A percentile compares a stretch with the other conserved stretches of the same genome.
Conservation (phyloP, 345 rosid species). For the Salix viminalis region DNA sequence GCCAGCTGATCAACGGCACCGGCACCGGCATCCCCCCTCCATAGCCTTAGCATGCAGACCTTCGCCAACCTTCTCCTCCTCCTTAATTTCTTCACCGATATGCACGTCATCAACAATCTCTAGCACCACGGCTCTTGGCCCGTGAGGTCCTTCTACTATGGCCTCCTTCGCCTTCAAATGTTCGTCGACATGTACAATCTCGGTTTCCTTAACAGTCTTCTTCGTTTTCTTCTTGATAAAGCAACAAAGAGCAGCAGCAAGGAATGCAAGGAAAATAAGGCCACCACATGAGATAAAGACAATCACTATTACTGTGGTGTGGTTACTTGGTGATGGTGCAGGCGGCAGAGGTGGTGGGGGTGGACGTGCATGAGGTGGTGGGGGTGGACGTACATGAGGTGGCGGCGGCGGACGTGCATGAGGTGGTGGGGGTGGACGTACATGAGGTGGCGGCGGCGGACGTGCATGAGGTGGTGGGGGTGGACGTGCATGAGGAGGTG, state of each 20-base stretch:
- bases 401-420: conserved; percentile 11
- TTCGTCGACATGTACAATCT: conserved; percentile 40
- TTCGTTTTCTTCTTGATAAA: conserved; percentile 49
- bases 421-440: conserved; percentile 15
- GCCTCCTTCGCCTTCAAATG: conserved; percentile 55
- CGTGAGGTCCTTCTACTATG: conserved; percentile 49
- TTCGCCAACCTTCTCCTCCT: conserved; percentile 28
- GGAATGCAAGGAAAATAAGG: conserved; percentile 42
- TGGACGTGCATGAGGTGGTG: conserved; percentile 14
- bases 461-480: conserved; percentile 13
- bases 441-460: conserved; percentile 8
- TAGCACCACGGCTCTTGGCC: conserved; percentile 34
- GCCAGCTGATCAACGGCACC: not conserved
- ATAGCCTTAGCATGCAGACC: conserved; percentile 12
- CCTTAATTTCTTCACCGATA: conserved; percentile 36
- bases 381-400: conserved; percentile 11
- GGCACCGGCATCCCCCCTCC: not conserved
- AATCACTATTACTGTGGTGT: conserved; percentile 44
- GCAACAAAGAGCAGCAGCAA: conserved; percentile 42
- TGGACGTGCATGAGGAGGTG: conserved; percentile 7
- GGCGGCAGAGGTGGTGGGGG: conserved; percentile 23
- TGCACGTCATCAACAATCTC: conserved; percentile 58
- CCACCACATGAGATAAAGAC: conserved; percentile 58
- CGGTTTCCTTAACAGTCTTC: conserved; percentile 29
- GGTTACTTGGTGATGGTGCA: conserved; percentile 40